Evolutionary conservation across 441 rosid genomes (phyloP), one percentile per base, ranked within the genome.

Genomic region (Aquilaria agallochum): DNA sequence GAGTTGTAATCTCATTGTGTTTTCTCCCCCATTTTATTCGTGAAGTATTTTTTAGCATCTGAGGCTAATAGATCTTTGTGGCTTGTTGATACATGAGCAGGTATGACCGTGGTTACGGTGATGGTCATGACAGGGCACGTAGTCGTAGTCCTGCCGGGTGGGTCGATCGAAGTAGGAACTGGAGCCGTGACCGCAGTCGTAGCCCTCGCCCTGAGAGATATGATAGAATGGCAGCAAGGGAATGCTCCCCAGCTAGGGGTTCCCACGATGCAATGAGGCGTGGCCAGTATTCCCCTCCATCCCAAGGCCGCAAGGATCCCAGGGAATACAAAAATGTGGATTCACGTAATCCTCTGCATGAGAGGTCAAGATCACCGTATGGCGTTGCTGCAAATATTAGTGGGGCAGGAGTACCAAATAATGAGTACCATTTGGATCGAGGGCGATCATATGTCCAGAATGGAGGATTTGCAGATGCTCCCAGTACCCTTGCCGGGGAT

Each of bases 241-340:
- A 56, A 48, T 47, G 55, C 33, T 75, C 56, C 31, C 69, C 63
- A 10, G 36, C 13, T n/a, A 48, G 31, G 9, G 84, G 97, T 75
- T 90, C 88, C 73, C 97, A 85, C 58, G 90, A 81, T 72, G 53
- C 71, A 50, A 83, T 83, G 85, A 88, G 80, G 65, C 85, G 77
- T 36, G 74, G 51, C 31, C 58, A 50, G 54, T 62, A 52, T 34
- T 62, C 80, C 15, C 53, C 71, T 3, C 66, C 60, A 27, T 61
- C 61, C 50, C 48, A 58, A 48, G 33, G 30, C 47, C 44, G 52
- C 14, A 52, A 53, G 31, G 53, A 53, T 44, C 14, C 59, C 34
- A 50, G 56, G 10, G 64, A 66, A 27, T 62, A 6, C 57, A 62
- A 31, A 33, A 55, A 34, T 32, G 2, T 5, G 31, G 34, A 20